Evolutionary conservation across 257 asterid species (phyloP), one percentile per base, ranked within the genome.

Genomic region (Ajuga chamaepitys): DNA sequence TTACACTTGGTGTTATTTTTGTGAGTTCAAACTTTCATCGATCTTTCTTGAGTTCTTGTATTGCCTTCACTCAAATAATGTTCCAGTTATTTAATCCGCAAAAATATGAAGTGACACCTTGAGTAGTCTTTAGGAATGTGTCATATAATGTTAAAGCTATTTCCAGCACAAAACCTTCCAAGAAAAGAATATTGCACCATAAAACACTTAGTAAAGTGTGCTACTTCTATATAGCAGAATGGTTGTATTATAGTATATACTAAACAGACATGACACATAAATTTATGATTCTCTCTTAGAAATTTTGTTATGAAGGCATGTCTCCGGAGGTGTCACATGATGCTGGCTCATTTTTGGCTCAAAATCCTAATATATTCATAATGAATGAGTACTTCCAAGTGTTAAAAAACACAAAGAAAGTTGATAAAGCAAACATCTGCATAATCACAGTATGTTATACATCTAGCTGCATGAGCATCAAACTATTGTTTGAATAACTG

Each of bases 261-360:
- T 9, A 26, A 45, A 67, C 14, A 28, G 63, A 40, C 10, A 16
- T 26, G 58, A 35, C 22, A 10, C 59, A 57, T 22, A 46, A 17
- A n/a, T 2, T 20, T 54, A 38, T 70, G 61, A 46, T 66, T 45
- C 66, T 60, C 53, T 14, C 48, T 26, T 16, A 52, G 58, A 71
- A 45, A 47, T 45, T 55, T 30, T 59, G 9, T 58, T 56, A 37
- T 40, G 25, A n/a, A 40, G 4, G 12, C 48, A 30, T 26, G 62
- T 68, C 46, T 14, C 52, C 21, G 58, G 37, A 53, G 51, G 37
- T 16, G 34, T 50, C 4, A 46, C 59, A 11, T 63, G 58, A 21
- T 32, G 52, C 41, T n/a, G n/a, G n/a, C n/a, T n/a, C n/a, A n/a
- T n/a, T 64, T 58, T 67, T 40, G 54, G 64, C 58, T 67, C 52